phyloP scores from a whole-genome alignment of 2,329 filamentous ascomycete species.

The Plectosphaerella sp. region DNA sequence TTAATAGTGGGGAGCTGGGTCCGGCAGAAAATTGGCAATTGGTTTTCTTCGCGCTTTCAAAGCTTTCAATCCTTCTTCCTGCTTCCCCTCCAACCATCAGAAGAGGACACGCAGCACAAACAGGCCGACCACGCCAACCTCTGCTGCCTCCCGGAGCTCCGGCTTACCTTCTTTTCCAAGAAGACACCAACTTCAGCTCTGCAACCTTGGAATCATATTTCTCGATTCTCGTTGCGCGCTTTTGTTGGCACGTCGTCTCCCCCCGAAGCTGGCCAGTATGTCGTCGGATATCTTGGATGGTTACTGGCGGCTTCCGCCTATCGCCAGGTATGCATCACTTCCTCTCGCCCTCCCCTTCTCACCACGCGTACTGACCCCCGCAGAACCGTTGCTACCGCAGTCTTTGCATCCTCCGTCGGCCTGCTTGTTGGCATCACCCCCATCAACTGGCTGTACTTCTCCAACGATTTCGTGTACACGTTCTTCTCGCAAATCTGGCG shows the following conservation, averaged over 20 bases:
- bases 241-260: background rate
- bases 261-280: conserved; percentile 6
- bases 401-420: conserved; percentile 56
- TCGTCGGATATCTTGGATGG: conserved; percentile 17
- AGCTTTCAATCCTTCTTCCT: background rate
- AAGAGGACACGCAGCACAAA: conserved; percentile 2
- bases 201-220: background rate
- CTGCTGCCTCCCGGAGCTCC: background rate
- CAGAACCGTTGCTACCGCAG: conserved; percentile 63
- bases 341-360: background rate
- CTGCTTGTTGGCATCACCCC: conserved; percentile 52
- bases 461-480: conserved; percentile 45
- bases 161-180: background rate
- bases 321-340: conserved; percentile 32
- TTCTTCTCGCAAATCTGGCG: conserved; percentile 42
- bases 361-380: conserved; percentile 6
- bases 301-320: conserved; percentile 34
- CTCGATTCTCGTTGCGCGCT: conserved; percentile 1
- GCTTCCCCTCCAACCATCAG: background rate
- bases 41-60: conserved; percentile 1
- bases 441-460: conserved; percentile 47
- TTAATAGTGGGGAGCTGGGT: conserved; percentile 1
- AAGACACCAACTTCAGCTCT: background rate
- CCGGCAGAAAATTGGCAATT: conserved; percentile 1
- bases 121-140: background rate